Base-by-base conservation (phyloP, 257 asterid genomes). In the Coffea canephora region DNA sequence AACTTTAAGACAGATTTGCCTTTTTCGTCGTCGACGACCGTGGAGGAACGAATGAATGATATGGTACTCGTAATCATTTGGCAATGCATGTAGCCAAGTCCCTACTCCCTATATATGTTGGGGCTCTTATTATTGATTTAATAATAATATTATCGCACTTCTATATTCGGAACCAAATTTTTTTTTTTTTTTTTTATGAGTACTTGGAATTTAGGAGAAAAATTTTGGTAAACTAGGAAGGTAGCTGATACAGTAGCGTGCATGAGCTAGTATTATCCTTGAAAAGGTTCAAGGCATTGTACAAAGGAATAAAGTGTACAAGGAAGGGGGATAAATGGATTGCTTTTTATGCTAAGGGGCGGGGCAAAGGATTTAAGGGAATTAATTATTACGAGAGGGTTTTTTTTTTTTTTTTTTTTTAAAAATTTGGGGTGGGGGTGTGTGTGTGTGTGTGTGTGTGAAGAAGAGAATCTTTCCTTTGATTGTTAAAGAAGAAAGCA, bases 401-500 rank as follows among this genome's bases (percentile, higher is more conserved):
- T 39, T 2, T 31, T 31, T 31, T 31, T 31, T 31, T 31, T 31
- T 31, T 31, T 31, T 31, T 31, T 31, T 31, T 31, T 31, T 39
- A 1, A 2, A 2, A 39, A 39, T 31, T 31, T 31, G 43, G 43
- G 5, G 43, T 34, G 21, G 61, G 43, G 54, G 54, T 43, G 76
- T 25, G 27, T 31, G 34, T 31, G 34, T 31, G 76, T 25, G 27
- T 31, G 34, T 31, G 34, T 31, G 34, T 31, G 34, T 31, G 69
- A 16, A 48, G 49, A 0, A 0, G 82, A 73, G 89, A 84, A 87
- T 87, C 87, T 82, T 74, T 73, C 52, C 84, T 84, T 87, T 87
- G 88, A 77, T 87, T 87, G 86, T 71, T 21, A 80, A 80, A 87
- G 86, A 84, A 87, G 90, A 78, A 84, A 87, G 90, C 87, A 82